A percentile compares a stretch with the other conserved stretches of the same genome.
Conservation (phyloP, 495 filamentous ascomycete species). For the Neurospora sp. region DNA sequence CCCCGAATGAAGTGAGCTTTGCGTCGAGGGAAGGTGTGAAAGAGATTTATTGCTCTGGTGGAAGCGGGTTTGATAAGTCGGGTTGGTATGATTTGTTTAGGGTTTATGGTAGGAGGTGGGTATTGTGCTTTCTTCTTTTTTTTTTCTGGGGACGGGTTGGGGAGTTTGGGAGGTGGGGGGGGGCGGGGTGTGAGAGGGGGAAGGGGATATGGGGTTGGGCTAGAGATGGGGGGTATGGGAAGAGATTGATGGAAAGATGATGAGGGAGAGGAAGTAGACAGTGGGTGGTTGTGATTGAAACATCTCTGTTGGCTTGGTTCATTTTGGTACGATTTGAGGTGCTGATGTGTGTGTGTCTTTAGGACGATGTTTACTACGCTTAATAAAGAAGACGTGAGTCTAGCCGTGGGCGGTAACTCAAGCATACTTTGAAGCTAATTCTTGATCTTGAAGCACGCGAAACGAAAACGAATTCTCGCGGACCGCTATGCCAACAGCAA, state of each 20-base stretch:
- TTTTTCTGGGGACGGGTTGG: not conserved
- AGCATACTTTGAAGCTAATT: not conserved
- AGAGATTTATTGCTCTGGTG: slow-evolving; percentile 55
- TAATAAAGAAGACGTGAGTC: slow-evolving; percentile 41
- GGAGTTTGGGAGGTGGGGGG: not conserved
- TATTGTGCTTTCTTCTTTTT: not conserved
- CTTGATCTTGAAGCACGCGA: slow-evolving; percentile 35
- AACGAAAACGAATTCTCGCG: slow-evolving; percentile 49
- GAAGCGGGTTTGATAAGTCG: slow-evolving; percentile 60
- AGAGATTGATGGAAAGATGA: too few species aligned
- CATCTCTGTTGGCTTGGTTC: not conserved
- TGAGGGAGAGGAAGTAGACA: not conserved
- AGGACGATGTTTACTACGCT: slow-evolving; percentile 55
- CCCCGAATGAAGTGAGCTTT: slow-evolving; percentile 54
- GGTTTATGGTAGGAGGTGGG: slow-evolving; percentile 44
- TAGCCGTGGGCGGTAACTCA: not conserved
- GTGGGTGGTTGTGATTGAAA: not conserved
- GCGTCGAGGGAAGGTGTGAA: slow-evolving; percentile 46
- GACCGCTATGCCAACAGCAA: slow-evolving; percentile 60
- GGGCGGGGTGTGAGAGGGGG: too few species aligned
- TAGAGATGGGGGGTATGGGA: too few species aligned
- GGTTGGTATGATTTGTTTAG: slow-evolving; percentile 55
- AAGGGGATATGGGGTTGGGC: not conserved
- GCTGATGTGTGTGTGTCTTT: not conserved
- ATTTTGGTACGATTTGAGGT: not conserved